Conservation (phyloP, 2,329 filamentous ascomycete genomes). For the Pseudogymnoascus sp. region DNA sequence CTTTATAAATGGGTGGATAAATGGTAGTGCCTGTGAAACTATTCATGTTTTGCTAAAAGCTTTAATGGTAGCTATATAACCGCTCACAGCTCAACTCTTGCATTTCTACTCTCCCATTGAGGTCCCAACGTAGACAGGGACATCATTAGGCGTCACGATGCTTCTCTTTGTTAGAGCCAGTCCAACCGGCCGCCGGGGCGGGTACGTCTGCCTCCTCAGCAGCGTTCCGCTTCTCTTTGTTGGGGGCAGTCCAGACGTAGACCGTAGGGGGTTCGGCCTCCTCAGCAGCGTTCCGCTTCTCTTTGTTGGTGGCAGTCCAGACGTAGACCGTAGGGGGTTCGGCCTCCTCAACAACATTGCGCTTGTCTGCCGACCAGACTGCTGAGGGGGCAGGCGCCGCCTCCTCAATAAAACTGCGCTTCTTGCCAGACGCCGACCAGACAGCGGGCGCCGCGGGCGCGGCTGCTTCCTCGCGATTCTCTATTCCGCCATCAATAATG, state of each 20-base stretch:
- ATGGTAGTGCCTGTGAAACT: not conserved
- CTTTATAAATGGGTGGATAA: not conserved
- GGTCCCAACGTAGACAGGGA: not conserved
- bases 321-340: not conserved
- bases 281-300: not conserved
- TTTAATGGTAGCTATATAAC: not conserved
- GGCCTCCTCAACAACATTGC: not conserved
- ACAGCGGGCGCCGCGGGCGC: not conserved
- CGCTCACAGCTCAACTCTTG: not conserved
- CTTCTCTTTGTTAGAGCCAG: not conserved
- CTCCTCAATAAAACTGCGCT: not conserved
- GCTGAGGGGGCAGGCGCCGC: too few species aligned
- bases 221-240: not conserved
- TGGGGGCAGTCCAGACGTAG: too few species aligned
- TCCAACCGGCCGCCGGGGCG: not conserved
- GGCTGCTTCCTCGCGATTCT: not conserved
- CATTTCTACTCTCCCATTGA: not conserved
- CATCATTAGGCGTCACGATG: not conserved
- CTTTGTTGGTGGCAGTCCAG: not conserved
- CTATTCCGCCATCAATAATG: not conserved
- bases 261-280: too few species aligned
- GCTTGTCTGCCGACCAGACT: not conserved
- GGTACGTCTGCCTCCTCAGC: not conserved
- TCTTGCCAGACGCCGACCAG: not conserved
- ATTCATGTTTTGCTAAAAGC: not conserved